Evolutionary conservation across 1,284 basidiomycete species (phyloP), one percentile per base, ranked within the genome.

Genomic region (Phellopilus nigrolimitatus): DNA sequence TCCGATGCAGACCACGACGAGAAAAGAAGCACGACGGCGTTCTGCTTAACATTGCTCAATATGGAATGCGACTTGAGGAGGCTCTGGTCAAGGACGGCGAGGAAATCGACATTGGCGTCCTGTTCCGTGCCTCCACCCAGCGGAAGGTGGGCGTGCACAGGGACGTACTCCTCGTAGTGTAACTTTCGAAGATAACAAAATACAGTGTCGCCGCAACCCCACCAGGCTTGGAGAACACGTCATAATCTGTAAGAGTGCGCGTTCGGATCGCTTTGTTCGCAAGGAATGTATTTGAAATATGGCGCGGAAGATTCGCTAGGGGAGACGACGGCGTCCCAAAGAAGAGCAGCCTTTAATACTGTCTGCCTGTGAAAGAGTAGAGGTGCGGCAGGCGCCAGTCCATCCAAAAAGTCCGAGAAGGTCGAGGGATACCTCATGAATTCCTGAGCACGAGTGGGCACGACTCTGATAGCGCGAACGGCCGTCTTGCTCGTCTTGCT

Each of bases 61-160:
- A 88, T 53, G 3, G 75, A 72, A 58, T 91, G 87, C 0, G 84
- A 77, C 60, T 80, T 86, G 49, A 91, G 69, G 15, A 91, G 68
- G 24, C 62, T 68, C 34, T 79, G 75, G 53, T 91, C 88, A 17
- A 87, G 67, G n/a, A 89, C 66, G n/a, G 76, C 83, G 39, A 84
- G 64, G 63, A 89, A 85, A 64, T 88, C 84, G 61, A 10, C 49
- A 49, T 65, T 65, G 15, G 53, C 56, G 6, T 49, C 34, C 8
- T 56, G 55, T 27, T 31, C 36, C 28, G 31, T 51, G 31, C 21
- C 52, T 24, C 19, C 31, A 43, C 43, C 55, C 40, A 61, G 27
- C 8, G 61, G 62, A 27, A 63, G 49, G 15, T 60, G 36, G 21
- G 57, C 31, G 17, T 60, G 51, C 7, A 62, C 17, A 1, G 62